A percentile compares a stretch with the other conserved stretches of the same genome.
These are phyloP conservation scores for Tylopilus felleus DNA, from an alignment of 768 basidiomycete genomes.

Conservation along the genomic window DNA sequence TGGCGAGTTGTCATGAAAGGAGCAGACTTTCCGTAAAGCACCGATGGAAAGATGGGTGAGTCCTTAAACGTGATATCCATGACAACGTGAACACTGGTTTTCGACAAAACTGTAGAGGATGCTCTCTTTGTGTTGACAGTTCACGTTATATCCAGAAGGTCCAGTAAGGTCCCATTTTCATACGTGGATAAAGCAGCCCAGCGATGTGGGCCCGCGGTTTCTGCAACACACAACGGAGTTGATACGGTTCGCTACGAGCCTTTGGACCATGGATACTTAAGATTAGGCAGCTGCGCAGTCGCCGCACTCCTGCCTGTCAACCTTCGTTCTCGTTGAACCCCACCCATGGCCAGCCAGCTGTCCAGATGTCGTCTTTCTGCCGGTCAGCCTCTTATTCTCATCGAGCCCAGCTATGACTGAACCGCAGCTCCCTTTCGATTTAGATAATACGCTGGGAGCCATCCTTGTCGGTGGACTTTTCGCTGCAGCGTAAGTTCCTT, in stretches of 20 bases:
- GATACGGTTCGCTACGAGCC: neutral
- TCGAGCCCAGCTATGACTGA: neutral
- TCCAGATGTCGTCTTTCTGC: neutral
- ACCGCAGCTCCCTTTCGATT: conserved; percentile 29
- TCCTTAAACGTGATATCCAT: conserved; percentile 1
- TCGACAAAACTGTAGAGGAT: neutral
- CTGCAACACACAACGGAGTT: neutral
- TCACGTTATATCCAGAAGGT: neutral
- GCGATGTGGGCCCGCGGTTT: neutral
- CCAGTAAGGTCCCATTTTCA: neutral
- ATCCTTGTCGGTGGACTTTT: conserved; percentile 53
- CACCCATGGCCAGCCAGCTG: neutral
- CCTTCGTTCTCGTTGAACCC: neutral
- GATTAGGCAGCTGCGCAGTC: neutral
- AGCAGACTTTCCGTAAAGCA: neutral
- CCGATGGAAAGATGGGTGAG: neutral
- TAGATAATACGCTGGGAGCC: conserved; percentile 48
- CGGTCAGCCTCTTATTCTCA: neutral
- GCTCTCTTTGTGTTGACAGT: neutral
- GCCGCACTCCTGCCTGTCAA: neutral
- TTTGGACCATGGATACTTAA: neutral
- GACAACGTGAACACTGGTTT: neutral
- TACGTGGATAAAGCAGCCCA: neutral
- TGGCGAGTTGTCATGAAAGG: neutral
- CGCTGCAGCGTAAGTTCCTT: conserved; percentile 46